These are phyloP conservation scores for Magnaporthiopsis poae DNA, from an alignment of 2,329 filamentous ascomycete species.

Conservation along the genomic window DNA sequence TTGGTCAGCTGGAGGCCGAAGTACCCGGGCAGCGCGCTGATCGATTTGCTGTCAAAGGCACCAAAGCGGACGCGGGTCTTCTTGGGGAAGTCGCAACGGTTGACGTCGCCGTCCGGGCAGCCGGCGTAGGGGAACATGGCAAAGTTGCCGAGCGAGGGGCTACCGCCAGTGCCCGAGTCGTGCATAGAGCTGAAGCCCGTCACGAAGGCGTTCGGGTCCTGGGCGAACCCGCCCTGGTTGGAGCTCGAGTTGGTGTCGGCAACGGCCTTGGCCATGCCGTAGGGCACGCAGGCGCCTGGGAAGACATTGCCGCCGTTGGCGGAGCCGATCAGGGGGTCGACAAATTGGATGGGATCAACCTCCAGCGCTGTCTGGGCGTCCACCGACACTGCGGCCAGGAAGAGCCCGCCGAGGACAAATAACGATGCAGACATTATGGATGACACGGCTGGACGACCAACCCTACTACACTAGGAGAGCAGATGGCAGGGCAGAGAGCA, in stretches of 20 bases:
- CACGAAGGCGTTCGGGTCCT: slow-evolving; percentile 35
- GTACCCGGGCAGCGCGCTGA: slow-evolving; percentile 52
- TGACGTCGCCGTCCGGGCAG: slow-evolving; percentile 51
- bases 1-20: slow-evolving; percentile 52
- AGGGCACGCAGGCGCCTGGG: slow-evolving; percentile 32
- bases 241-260: slow-evolving; percentile 43
- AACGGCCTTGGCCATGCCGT: slow-evolving; percentile 46
- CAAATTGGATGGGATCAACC: slow-evolving; percentile 15
- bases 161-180: slow-evolving; percentile 47
- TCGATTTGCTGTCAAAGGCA: slow-evolving; percentile 37
- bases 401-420: not conserved
- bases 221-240: slow-evolving; percentile 48
- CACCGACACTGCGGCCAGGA: not conserved
- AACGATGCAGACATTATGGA: not conserved
- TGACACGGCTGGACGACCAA: no score
- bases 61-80: slow-evolving; percentile 29
- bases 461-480: not conserved
- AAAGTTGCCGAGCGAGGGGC: slow-evolving; percentile 61
- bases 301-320: slow-evolving; percentile 34
- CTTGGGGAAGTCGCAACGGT: slow-evolving; percentile 52
- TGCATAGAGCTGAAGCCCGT: slow-evolving; percentile 49
- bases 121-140: slow-evolving; percentile 57
- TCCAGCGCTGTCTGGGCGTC: not conserved
- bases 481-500: not conserved
- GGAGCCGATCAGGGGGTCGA: slow-evolving; percentile 32